Evolutionary conservation across 164 flowering plant species (phyloP), one percentile per base, ranked within the genome.

Genomic region (Chloranthus sessilifolius): DNA sequence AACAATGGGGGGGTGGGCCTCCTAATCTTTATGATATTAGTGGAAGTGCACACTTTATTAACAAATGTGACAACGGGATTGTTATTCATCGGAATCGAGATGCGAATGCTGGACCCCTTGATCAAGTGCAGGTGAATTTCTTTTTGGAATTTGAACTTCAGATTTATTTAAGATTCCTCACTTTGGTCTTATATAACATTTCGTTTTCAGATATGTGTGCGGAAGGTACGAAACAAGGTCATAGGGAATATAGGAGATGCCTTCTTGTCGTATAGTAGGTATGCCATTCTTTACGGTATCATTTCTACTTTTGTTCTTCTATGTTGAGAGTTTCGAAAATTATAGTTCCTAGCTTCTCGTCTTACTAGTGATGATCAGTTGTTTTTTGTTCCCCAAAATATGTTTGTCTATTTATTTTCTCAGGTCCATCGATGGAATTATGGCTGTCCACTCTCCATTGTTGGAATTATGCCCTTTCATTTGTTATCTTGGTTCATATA

Each of bases 31-130:
- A 94, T 60, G 97, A 94, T 61, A 94, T 94, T 21, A 94, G 99
- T 73, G 99, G 99, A 59, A 94, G 99, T 76, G 99, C 99, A 50
- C 99, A 94, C 55, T 94, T 94, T 49, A 89, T 94, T 40, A 94
- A 94, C 81, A 89, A 94, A 61, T 94, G 99, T 66, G 99, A 94
- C 68, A 94, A 94, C 66, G 99, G 99, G 24, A 85, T 94, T 61
- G 96, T 94, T 24, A 63, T 94, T 62, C 99, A 94, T 58, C 94
- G 99, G 17, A 92, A 88, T 58, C 78, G 99, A 44, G 91, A 92
- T 62, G 80, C 80, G 16, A 65, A 70, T 6, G 68, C 78, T 44
- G 96, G 94, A 3, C 87, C 95, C 8, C 1, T 88, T 2, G 96
- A 88, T 66, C 65, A 56, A 71, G 95, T 92, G 27, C 94, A 86